Base-by-base conservation (phyloP, 768 basidiomycete genomes). In the Hygrocybe coccinea region DNA sequence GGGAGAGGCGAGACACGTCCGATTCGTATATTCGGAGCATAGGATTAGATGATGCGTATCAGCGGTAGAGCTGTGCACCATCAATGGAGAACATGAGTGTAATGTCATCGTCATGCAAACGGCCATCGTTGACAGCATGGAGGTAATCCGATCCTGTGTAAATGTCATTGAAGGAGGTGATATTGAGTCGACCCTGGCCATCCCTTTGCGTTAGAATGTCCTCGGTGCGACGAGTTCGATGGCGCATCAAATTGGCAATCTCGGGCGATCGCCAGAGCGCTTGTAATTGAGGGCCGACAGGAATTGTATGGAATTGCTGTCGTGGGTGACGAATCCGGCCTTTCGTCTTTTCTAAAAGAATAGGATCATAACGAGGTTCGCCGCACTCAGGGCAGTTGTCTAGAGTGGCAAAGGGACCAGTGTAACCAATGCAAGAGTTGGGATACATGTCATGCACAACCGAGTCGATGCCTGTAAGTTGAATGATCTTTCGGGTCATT, bases 371-470 rank as follows among this genome's bases (percentile, higher is more conserved):
- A 1, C 65, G 67, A 5, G 62, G 39, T 52, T 65, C 53, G 0
- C 47, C 48, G 48, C 75, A 76, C 2, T 44, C 53, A 0, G 58
- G 54, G 50, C 73, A 75, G 0, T 11, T 1, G 0, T 57, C 45
- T 14, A 61, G 52, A 2, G 36, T 24, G 1, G 25, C 15, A 22
- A 50, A 67, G 12, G 65, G 63, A 1, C 65, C 67, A 1, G 63
- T 65, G 37, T 58, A 73, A 12, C 64, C 69, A 38, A 67, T 51
- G 15, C 57, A 55, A 36, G 65, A 62, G 5, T 76, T 66, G 0
- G 63, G 55, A 48, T 77, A 81, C 77, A 80, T 80, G 55, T 80
- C 71, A 15, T 68, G 46, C 0, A 62, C 43, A 5, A 79, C 57
- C 0, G 70, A 43, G 5, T 63, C 44, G 3, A 81, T 58, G 1